Conservation (phyloP, 169 alveolate genomes). For the Amoebophrya sp. region DNA sequence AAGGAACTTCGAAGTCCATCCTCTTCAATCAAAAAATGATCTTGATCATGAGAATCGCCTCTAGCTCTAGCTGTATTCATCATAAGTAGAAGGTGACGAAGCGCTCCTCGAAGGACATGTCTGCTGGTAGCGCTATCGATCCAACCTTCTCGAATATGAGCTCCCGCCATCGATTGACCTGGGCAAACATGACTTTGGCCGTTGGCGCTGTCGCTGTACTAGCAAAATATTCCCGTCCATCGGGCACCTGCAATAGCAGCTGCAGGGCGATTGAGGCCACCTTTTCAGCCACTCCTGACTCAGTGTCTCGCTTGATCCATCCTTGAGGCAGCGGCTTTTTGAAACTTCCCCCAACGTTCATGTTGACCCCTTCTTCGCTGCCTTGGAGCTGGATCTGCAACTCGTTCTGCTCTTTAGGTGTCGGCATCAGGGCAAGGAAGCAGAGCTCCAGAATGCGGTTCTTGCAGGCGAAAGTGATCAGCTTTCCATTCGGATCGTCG, state of each 20-base stretch:
- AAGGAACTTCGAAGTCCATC: too few relatives aligned
- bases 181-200: constrained; percentile 19
- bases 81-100: background rate
- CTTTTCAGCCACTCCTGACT: background rate
- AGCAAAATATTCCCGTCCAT: background rate
- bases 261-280: background rate
- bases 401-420: background rate
- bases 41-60: too few relatives aligned
- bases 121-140: background rate
- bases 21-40: too few relatives aligned
- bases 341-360: background rate
- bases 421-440: constrained; percentile 16
- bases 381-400: background rate
- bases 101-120: constrained; percentile 24
- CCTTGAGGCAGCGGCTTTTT: background rate
- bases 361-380: background rate
- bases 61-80: too few relatives aligned
- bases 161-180: background rate
- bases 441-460: constrained; percentile 5
- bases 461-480: constrained; percentile 15
- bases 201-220: background rate
- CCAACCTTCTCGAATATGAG: background rate
- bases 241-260: background rate
- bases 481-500: background rate
- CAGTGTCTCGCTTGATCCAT: constrained; percentile 8